These are phyloP conservation scores for Madurella fahalii DNA, from an alignment of 2,329 filamentous ascomycete species.

Conservation along the genomic window DNA sequence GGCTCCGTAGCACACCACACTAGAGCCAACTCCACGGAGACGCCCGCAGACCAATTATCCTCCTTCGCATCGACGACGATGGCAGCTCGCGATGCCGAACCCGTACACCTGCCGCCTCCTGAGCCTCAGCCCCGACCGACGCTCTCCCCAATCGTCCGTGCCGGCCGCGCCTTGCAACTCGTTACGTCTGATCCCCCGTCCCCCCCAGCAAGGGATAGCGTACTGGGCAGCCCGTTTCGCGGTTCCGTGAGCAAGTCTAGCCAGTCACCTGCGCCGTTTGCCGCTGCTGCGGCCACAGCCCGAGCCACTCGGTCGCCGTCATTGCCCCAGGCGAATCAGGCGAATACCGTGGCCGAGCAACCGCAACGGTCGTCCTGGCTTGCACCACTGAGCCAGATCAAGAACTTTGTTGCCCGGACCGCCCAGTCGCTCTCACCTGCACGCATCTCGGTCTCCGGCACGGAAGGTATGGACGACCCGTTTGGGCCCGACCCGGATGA, in stretches of 20 bases:
- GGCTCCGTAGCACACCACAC: constrained; percentile 18
- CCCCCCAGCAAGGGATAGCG: constrained; percentile 47
- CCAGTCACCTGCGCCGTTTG: constrained; percentile 28
- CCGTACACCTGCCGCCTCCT: constrained; percentile 24
- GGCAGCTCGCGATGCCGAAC: constrained; percentile 11
- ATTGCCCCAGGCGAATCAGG: neutral
- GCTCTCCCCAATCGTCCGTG: constrained; percentile 56
- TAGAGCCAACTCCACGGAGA: constrained; percentile 26
- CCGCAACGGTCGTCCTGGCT: constrained; percentile 27
- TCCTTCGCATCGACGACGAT: constrained; percentile 15
- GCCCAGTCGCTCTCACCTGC: constrained; percentile 31
- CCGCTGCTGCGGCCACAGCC: constrained; percentile 13
- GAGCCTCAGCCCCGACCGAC: constrained; percentile 38
- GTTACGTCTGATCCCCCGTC: constrained; percentile 58
- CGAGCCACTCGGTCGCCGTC: constrained; percentile 15
- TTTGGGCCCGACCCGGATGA: constrained; percentile 24
- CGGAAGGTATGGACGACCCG: constrained; percentile 24
- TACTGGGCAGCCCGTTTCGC: constrained; percentile 54
- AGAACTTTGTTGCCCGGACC: constrained; percentile 30
- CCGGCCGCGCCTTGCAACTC: constrained; percentile 52
- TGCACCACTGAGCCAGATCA: constrained; percentile 31
- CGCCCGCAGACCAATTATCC: constrained; percentile 24
- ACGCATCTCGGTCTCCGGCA: constrained; percentile 12
- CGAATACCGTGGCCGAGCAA: constrained; percentile 1
- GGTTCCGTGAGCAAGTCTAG: constrained; percentile 33